These are phyloP conservation scores for Anethum foeniculum DNA, from an alignment of 140 eudicot genomes.

Conservation along the genomic window DNA sequence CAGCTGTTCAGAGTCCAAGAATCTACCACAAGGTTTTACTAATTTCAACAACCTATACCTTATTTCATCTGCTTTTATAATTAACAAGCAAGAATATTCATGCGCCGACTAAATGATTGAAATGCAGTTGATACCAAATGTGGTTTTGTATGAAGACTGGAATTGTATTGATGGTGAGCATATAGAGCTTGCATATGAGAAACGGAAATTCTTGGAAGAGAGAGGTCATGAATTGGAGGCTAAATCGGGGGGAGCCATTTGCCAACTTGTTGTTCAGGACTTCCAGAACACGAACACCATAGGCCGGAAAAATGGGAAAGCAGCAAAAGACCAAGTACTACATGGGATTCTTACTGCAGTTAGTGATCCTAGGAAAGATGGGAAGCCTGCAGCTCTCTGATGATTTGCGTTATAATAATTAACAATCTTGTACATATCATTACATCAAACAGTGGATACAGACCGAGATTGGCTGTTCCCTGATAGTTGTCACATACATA, in stretches of 20 bases:
- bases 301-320: slow-evolving; percentile 14
- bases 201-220: slow-evolving; percentile 43
- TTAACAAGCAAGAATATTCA: not conserved
- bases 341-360: slow-evolving; percentile 49
- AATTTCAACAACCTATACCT: not conserved
- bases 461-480: not conserved
- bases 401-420: not conserved
- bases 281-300: not conserved
- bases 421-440: slow-evolving; percentile 5
- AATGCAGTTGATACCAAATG: slow-evolving; percentile 62
- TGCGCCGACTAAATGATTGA: not conserved
- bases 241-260: slow-evolving; percentile 16
- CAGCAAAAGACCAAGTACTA: not conserved
- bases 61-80: not conserved
- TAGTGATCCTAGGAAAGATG: slow-evolving; percentile 91
- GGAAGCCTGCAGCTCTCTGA: slow-evolving; percentile 65
- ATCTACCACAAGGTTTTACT: slow-evolving; percentile 75
- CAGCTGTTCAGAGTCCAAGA: slow-evolving; percentile 73
- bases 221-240: slow-evolving; percentile 52
- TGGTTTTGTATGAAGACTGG: slow-evolving; percentile 67
- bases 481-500: not conserved
- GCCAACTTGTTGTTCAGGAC: slow-evolving; percentile 16
- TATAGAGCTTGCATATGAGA: slow-evolving; percentile 52
- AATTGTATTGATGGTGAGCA: slow-evolving; percentile 71
- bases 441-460: not conserved